These are phyloP conservation scores for Thermothielavioides terrestris DNA, from an alignment of 495 filamentous ascomycete species.

Conservation along the genomic window DNA sequence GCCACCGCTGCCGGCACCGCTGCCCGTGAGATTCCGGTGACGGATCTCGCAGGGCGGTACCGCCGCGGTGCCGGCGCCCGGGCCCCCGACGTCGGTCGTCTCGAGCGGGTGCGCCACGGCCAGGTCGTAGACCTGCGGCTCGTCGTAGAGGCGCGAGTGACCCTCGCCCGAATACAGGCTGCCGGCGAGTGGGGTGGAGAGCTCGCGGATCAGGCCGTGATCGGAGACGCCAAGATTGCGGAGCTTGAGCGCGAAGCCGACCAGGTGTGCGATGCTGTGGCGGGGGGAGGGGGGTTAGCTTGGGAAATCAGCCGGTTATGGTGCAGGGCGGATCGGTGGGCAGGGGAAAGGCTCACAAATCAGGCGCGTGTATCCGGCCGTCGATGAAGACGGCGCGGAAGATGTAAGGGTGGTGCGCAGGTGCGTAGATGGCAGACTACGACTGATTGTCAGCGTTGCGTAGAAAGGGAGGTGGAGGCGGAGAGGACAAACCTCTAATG, in stretches of 20 bases:
- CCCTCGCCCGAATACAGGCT: slow-evolving; percentile 88
- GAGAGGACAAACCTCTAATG: slow-evolving; percentile 56
- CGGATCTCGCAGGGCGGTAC: slow-evolving; percentile 28
- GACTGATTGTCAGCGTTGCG: slow-evolving; percentile 5
- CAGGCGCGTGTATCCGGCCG: slow-evolving; percentile 82
- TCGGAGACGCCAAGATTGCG: slow-evolving; percentile 88
- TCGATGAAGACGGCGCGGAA: slow-evolving; percentile 92
- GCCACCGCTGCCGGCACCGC: slow-evolving; percentile 17
- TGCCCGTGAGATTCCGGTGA: no score
- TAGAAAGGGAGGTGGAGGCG: no score
- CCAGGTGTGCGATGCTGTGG: slow-evolving; percentile 67
- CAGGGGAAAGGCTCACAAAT: slow-evolving; percentile 53
- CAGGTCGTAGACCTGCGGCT: slow-evolving; percentile 77
- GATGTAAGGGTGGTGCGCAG: slow-evolving; percentile 81
- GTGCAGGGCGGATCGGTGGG: no score
- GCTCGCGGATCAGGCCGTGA: slow-evolving; percentile 85
- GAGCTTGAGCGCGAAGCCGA: slow-evolving; percentile 87
- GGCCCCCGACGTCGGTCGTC: slow-evolving; percentile 53
- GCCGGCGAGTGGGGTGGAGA: slow-evolving; percentile 80
- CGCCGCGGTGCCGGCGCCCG: slow-evolving; percentile 25
- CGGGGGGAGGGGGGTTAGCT: not conserved
- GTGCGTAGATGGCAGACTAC: slow-evolving; percentile 82
- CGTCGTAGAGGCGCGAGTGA: slow-evolving; percentile 88
- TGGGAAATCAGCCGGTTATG: not conserved
- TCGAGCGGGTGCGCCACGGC: slow-evolving; percentile 80